Conservation (phyloP, 2,329 filamentous ascomycete species). For the Trichoderma gracile region DNA sequence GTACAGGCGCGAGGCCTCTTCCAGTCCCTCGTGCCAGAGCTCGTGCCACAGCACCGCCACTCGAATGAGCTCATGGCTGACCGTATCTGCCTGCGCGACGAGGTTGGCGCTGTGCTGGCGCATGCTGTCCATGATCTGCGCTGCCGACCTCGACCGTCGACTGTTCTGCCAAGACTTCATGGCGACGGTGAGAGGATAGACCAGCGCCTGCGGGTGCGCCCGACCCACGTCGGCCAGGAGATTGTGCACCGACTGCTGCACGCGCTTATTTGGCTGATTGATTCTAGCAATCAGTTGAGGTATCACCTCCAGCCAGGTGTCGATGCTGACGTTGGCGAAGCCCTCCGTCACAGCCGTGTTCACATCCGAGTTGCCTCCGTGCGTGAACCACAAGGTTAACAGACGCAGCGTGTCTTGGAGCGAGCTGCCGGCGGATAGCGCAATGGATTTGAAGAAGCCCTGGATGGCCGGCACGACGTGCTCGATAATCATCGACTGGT, state of each 20-base stretch:
- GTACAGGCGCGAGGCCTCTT: slow-evolving; percentile 94
- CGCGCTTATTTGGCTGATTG: slow-evolving; percentile 88
- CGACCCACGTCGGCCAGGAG: slow-evolving; percentile 90
- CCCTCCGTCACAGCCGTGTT: slow-evolving; percentile 87
- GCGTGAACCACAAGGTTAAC: slow-evolving; percentile 93
- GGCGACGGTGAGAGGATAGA: slow-evolving; percentile 95
- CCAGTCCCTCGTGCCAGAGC: slow-evolving; percentile 96
- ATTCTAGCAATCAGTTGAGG: slow-evolving; percentile 96
- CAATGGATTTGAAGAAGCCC: slow-evolving; percentile 97
- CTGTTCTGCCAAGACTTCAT: slow-evolving; percentile 90
- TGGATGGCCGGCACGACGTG: slow-evolving; percentile 93
- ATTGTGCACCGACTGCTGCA: slow-evolving; percentile 88
- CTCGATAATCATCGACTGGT: slow-evolving; percentile 70
- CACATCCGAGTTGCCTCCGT: slow-evolving; percentile 86
- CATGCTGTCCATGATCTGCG: slow-evolving; percentile 97
- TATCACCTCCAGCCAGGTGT: slow-evolving; percentile 98
- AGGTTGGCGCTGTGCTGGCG: slow-evolving; percentile 88
- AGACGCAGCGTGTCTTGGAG: slow-evolving; percentile 92
- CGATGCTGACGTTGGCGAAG: slow-evolving; percentile 86
- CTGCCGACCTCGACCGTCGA: slow-evolving; percentile 81
- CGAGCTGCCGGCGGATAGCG: slow-evolving; percentile 85
- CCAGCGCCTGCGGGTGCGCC: slow-evolving; percentile 90
- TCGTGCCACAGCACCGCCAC: slow-evolving; percentile 98
- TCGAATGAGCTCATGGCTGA: slow-evolving; percentile 94
- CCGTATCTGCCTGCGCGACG: slow-evolving; percentile 91